Evolutionary conservation across 192 early-diverging fungal species (phyloP), one percentile per base, ranked within the genome.

Genomic region (Gonapodya prolifera): DNA sequence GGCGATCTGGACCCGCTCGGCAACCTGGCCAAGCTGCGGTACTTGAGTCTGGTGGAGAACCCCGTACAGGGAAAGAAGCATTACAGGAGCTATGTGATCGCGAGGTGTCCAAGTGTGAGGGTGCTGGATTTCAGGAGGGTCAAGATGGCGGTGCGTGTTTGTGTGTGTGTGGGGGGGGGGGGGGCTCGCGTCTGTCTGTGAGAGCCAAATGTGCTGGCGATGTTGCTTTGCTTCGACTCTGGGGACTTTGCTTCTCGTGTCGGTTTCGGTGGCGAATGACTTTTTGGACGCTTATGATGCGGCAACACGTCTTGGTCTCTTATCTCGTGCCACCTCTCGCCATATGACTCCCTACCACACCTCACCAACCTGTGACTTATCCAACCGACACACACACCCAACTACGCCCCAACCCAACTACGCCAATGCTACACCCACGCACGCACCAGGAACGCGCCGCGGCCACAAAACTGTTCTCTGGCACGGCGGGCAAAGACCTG

Each of bases 51-150:
- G 69, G 79, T 92, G 35, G 96, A 94, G 78, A 98, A 98, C 79
- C 95, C 96, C 0, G 95, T 97, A 31, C 84, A 87, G 71, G 84
- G 87, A 78, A 94, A 93, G 74, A 85, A 92, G 77, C 80, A 97
- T 78, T 97, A 98, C 79, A 82, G 98, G 70, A 77, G 86, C 35
- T 96, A 90, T 85, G 86, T 96, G 32, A 90, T 99, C 76, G 90
- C 92, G 87, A 88, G 91, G 79, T 80, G 94, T 61, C 89, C 93
- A 29, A 84, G 79, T 23, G 81, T 98, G 70, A 86, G 92, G 35
- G 90, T 98, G 0, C 79, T 98, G 80, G 94, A 99, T 84, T 98
- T 96, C 81, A 87, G 90, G 76, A 85, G 85, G 34, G 87, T 98
- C 31, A 87, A 86, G 73, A 85, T 91, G 71, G 81, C 79, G 81